Percentiles rank a stretch among this genome's conserved stretches.
These are phyloP conservation scores for Monosporascus sp. DNA, from an alignment of 2,329 filamentous ascomycete species.

Conservation along the genomic window DNA sequence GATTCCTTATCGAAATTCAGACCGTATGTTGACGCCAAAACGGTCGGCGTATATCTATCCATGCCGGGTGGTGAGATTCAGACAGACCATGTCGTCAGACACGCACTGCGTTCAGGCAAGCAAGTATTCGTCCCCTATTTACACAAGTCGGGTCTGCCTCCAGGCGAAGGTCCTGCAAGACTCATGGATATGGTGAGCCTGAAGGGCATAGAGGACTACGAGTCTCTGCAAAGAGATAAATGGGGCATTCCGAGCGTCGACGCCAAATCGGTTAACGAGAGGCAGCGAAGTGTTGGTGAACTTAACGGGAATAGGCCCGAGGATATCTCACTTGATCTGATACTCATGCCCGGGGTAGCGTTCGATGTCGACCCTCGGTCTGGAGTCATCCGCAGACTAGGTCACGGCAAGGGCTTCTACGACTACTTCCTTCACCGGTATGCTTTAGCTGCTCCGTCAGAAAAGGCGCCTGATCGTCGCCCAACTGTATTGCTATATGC, in stretches of 20 bases:
- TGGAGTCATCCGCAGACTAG: slow-evolving; percentile 64
- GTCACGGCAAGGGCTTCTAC: slow-evolving; percentile 96
- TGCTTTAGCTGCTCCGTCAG: slow-evolving; percentile 32
- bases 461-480: slow-evolving; percentile 25
- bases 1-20: slow-evolving; percentile 59
- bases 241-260: slow-evolving; percentile 94
- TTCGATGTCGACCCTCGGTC: slow-evolving; percentile 62
- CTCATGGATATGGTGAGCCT: slow-evolving; percentile 96
- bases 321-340: slow-evolving; percentile 64
- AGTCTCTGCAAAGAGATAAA: slow-evolving; percentile 67
- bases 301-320: slow-evolving; percentile 38
- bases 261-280: slow-evolving; percentile 54
- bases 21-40: slow-evolving; percentile 69
- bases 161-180: slow-evolving; percentile 48
- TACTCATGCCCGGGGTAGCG: slow-evolving; percentile 87
- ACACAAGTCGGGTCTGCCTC: slow-evolving; percentile 51
- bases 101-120: slow-evolving; percentile 74
- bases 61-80: slow-evolving; percentile 88
- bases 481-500: slow-evolving; percentile 57
- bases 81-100: slow-evolving; percentile 73
- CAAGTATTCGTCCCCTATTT: slow-evolving; percentile 89
- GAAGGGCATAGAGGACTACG: slow-evolving; percentile 67
- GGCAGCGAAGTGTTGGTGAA: slow-evolving; percentile 70
- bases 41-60: slow-evolving; percentile 83
- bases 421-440: slow-evolving; percentile 86